A percentile compares a stretch with the other conserved stretches of the same genome.
Evolutionary conservation across 768 basidiomycete species (phyloP).

Genomic region (Tricholoma sp.): DNA sequence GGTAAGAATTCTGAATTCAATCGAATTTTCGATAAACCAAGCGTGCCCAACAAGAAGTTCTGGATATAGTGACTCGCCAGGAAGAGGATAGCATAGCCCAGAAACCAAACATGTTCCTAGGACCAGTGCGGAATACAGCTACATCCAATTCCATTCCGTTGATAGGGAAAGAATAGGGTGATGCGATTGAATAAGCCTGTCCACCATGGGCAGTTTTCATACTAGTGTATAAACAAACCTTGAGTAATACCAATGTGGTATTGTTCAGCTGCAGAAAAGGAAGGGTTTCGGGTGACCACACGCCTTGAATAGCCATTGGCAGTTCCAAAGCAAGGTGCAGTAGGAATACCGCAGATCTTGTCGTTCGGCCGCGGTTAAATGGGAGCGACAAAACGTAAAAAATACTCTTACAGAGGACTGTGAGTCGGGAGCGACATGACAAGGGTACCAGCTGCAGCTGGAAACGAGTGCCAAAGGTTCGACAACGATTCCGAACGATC

Average conservation of each 20-base stretch:
- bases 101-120: slow-evolving; percentile 57
- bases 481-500: no score
- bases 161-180: not conserved
- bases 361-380: not conserved
- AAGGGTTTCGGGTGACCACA: slow-evolving; percentile 54
- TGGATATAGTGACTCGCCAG: slow-evolving; percentile 45
- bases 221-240: slow-evolving; percentile 39
- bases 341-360: slow-evolving; percentile 65
- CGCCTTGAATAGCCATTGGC: slow-evolving; percentile 72
- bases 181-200: not conserved
- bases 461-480: no score
- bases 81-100: slow-evolving; percentile 63
- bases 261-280: slow-evolving; percentile 83
- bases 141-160: not conserved
- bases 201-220: not conserved
- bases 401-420: not conserved
- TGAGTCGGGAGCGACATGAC: not conserved
- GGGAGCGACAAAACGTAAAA: not conserved
- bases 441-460: not conserved
- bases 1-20: slow-evolving; percentile 66
- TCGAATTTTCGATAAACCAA: not conserved
- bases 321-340: slow-evolving; percentile 77
- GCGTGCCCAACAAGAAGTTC: not conserved
- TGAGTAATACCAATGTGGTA: slow-evolving; percentile 70
- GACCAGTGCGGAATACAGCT: slow-evolving; percentile 69